Evolutionary conservation across 495 filamentous ascomycete genomes (phyloP).

Genomic region (Cairneyella variabilis): DNA sequence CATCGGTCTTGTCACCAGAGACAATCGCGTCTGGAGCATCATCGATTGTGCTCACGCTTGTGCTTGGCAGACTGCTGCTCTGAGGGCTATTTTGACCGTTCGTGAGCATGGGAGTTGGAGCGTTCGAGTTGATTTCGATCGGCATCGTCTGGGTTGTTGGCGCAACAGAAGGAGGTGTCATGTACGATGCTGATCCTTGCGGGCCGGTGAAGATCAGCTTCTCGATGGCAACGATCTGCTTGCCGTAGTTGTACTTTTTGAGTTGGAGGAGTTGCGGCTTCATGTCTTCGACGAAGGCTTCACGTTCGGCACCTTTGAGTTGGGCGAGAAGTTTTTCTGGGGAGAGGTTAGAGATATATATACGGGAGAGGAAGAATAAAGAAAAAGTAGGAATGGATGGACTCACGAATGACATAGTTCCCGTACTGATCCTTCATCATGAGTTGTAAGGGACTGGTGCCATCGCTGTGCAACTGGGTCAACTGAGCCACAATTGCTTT

Average conservation of each 20-base stretch:
- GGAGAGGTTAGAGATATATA: conserved; percentile 1
- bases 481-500: conserved; percentile 66
- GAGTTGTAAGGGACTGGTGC: conserved; percentile 62
- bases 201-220: conserved; percentile 50
- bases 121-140: conserved; percentile 46
- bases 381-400: not conserved
- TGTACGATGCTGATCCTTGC: conserved; percentile 11
- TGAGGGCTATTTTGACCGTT: conserved; percentile 62
- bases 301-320: conserved; percentile 60
- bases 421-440: conserved; percentile 91
- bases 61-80: conserved; percentile 57
- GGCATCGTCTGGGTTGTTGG: conserved; percentile 27
- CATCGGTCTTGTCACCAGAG: conserved; percentile 11
- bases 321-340: conserved; percentile 76
- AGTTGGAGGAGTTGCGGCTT: conserved; percentile 67
- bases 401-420: conserved; percentile 97
- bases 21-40: conserved; percentile 25
- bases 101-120: conserved; percentile 56
- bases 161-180: conserved; percentile 20
- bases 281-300: conserved; percentile 65
- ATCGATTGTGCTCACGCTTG: conserved; percentile 49
- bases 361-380: not conserved
- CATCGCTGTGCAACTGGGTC: conserved; percentile 54
- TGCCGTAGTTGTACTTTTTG: conserved; percentile 71
- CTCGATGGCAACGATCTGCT: conserved; percentile 72